Evolutionary conservation across 352 stramenopile species (phyloP), one percentile per base, ranked within the genome.

Genomic region (Globisporangium okanoganense): DNA sequence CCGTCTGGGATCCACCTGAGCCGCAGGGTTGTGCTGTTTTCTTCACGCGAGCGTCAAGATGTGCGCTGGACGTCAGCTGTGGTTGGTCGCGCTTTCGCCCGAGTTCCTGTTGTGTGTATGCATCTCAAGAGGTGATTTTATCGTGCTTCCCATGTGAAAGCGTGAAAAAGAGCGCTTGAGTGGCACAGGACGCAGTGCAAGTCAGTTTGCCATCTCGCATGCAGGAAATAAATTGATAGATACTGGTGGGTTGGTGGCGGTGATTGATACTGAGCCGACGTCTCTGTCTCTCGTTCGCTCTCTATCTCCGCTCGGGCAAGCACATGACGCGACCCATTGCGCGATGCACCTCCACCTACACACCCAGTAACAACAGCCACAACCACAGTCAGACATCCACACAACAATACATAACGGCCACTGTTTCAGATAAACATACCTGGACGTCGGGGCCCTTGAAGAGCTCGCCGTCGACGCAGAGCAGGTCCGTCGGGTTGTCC

Each of bases 381-480:
- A 49, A 18, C 22, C 6, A 8, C 31, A 35, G 29, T 61, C 22
- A 50, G 22, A n/a, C n/a, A n/a, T 1, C n/a, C 36, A 20, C 12
- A 31, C n/a, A 35, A 3, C 7, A 38, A 54, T 20, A 7, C 16
- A 8, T 35, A 29, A 38, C 2, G n/a, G n/a, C 9, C 1, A 14
- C 6, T 3, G 4, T 38, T 20, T 9, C 10, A 10, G 20, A 59
- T 2, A n/a, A 22, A 25, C 10, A 9, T 41, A 79, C 73, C 61
- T 80, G 71, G 16, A 82, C 47, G 50, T 75, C 64, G 5, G 69
- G 67, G 0, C 82, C 82, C 8, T 57, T 49, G 40, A 91, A 82
- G 27, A 75, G 58, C 40, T 91, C 82, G 7, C 82, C 82, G 61
- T 91, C 82, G 18, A 91, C 66, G 44, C 75, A 89, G 22, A 91